Conservation (phyloP, 129 eudicot species). For the Centella asiatica region DNA sequence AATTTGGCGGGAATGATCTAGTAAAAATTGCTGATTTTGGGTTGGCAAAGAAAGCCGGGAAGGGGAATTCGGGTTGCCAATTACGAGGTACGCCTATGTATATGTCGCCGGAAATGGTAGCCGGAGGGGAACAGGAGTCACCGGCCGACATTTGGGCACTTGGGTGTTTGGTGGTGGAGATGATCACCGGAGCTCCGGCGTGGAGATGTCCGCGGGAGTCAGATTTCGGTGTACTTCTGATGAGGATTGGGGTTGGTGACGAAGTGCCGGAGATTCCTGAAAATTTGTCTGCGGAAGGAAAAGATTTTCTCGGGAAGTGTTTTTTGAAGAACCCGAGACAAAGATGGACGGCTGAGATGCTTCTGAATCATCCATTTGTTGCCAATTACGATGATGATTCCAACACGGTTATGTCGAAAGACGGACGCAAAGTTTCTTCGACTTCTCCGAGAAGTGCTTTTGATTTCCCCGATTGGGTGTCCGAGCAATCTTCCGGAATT, state of each 20-base stretch:
- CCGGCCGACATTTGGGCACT: slow-evolving; percentile 84
- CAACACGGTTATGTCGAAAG: slow-evolving; percentile 10
- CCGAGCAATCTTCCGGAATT: slow-evolving; percentile 21
- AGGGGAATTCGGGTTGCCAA: slow-evolving; percentile 24
- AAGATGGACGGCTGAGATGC: slow-evolving; percentile 99
- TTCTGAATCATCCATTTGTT: slow-evolving; percentile 59
- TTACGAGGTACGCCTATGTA: slow-evolving; percentile 83
- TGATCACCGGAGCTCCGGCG: slow-evolving; percentile 62
- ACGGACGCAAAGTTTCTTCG: slow-evolving; percentile 17
- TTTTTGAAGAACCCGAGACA: slow-evolving; percentile 54
- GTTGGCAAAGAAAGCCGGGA: slow-evolving; percentile 38
- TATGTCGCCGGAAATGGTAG: slow-evolving; percentile 75
- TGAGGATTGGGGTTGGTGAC: slow-evolving; percentile 56
- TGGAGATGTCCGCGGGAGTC: slow-evolving; percentile 39
- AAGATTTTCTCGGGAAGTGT: slow-evolving; percentile 66
- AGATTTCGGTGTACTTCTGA: slow-evolving; percentile 15
- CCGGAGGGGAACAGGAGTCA: slow-evolving; percentile 37
- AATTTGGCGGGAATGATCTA: slow-evolving; percentile 19
- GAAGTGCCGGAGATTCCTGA: slow-evolving; percentile 72
- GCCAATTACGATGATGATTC: slow-evolving; percentile 11
- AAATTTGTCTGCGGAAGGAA: slow-evolving; percentile 47
- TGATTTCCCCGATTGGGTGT: slow-evolving; percentile 69
- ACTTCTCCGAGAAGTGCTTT: slow-evolving; percentile 67
- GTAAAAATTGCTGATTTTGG: slow-evolving; percentile 86
- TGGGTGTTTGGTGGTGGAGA: slow-evolving; percentile 74